Percentiles rank a stretch among this genome's conserved stretches.
These are phyloP conservation scores for Heterococcus sp. DNA, from an alignment of 108 stramenopile species.

Conservation along the genomic window DNA sequence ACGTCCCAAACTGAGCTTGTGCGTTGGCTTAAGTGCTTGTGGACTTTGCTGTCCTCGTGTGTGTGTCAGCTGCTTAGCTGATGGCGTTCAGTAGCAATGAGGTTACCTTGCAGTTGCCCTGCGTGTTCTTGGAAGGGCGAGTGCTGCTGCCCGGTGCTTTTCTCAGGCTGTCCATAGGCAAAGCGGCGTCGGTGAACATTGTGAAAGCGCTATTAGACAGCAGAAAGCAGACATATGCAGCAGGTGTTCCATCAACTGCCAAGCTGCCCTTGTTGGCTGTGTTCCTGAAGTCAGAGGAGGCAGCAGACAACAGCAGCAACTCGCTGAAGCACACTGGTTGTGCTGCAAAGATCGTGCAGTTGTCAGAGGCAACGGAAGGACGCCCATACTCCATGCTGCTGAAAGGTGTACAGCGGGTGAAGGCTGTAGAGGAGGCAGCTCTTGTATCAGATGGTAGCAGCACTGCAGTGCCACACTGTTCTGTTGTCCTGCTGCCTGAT, in stretches of 20 bases:
- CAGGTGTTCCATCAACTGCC: no score
- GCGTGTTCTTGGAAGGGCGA: slow-evolving; percentile 23
- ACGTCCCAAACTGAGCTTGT: no score
- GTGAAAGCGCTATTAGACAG: slow-evolving; percentile 22
- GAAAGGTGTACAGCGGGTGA: slow-evolving; percentile 5
- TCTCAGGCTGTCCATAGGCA: slow-evolving; percentile 27
- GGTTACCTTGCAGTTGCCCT: neutral
- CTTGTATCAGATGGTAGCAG: neutral
- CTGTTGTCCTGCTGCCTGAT: slow-evolving; percentile 9
- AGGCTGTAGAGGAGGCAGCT: neutral
- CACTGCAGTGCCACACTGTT: slow-evolving; percentile 1
- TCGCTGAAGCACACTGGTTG: no score
- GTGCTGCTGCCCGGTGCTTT: slow-evolving; percentile 40
- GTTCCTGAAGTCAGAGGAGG: neutral
- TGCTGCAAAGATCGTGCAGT: slow-evolving; percentile 24
- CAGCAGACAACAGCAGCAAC: no score
- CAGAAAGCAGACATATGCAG: slow-evolving; percentile 10
- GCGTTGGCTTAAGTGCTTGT: no score
- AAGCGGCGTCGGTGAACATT: slow-evolving; percentile 8
- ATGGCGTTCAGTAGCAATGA: no score
- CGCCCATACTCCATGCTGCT: slow-evolving; percentile 6
- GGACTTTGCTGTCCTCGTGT: no score
- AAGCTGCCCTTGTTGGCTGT: slow-evolving; percentile 10
- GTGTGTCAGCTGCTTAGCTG: no score
- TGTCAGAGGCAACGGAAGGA: neutral